phyloP scores from a whole-genome alignment of 257 asterid species.

The Asclepias syriaca region DNA sequence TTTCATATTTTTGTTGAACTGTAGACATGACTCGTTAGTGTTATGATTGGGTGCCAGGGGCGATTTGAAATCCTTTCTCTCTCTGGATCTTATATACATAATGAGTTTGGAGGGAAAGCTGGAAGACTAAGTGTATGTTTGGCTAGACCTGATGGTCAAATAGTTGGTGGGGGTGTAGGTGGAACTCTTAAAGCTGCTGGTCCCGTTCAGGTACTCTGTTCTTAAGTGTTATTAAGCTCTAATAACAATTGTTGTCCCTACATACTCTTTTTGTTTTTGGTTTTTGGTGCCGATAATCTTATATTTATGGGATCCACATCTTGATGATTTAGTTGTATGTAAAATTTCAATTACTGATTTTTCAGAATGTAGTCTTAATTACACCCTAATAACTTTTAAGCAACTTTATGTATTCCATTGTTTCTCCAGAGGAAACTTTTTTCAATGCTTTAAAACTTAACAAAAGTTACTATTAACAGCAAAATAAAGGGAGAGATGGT shows the following conservation, averaged over 20 bases:
- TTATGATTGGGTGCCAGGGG: slow-evolving; percentile 36
- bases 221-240: background rate
- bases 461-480: background rate
- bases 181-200: slow-evolving; percentile 65
- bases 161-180: slow-evolving; percentile 63
- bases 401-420: too few relatives aligned
- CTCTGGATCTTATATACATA: slow-evolving; percentile 51
- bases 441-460: background rate
- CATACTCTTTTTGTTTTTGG: background rate
- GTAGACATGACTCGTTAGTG: background rate
- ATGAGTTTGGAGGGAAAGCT: slow-evolving; percentile 46
- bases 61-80: slow-evolving; percentile 54
- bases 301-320: background rate
- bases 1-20: background rate
- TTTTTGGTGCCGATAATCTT: background rate
- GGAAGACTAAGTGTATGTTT: slow-evolving; percentile 60
- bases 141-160: slow-evolving; percentile 55
- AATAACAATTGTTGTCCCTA: background rate
- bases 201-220: slow-evolving; percentile 43
- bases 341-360: background rate
- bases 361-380: background rate
- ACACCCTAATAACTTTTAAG: background rate
- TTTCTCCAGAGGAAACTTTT: background rate
- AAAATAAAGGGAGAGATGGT: background rate
- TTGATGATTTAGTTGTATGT: background rate